These are phyloP conservation scores for Polyporus tsugae DNA, from an alignment of 1,284 basidiomycete genomes.

Conservation along the genomic window DNA sequence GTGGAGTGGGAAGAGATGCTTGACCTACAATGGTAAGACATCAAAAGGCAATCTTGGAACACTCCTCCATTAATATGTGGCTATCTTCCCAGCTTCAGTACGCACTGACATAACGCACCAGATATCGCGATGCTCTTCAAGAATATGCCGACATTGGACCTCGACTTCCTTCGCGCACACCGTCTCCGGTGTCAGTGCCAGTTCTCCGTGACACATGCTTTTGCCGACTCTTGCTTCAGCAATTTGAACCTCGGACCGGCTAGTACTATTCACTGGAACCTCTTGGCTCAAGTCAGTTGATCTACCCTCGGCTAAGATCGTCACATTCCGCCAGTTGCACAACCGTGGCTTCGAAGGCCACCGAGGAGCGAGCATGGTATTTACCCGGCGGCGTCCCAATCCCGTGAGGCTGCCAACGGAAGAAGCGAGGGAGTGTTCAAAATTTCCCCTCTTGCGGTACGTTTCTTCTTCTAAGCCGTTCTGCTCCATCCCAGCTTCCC, in stretches of 20 bases:
- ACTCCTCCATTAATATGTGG: background rate
- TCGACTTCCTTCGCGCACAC: background rate
- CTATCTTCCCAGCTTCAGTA: background rate
- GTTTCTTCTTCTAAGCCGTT: background rate
- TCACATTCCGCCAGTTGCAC: background rate
- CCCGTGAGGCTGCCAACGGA: background rate
- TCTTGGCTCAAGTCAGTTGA: background rate
- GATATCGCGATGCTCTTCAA: background rate
- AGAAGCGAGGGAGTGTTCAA: background rate
- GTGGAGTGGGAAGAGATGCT: constrained; percentile 8
- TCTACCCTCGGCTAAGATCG: background rate
- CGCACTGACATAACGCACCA: background rate
- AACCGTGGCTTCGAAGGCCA: background rate
- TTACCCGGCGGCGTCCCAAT: background rate
- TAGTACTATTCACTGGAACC: background rate
- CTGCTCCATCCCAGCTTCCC: background rate
- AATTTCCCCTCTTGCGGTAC: background rate
- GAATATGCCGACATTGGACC: background rate
- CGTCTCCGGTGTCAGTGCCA: background rate
- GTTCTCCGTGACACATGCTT: background rate
- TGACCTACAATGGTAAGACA: background rate
- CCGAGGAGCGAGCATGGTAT: background rate
- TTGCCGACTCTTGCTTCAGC: background rate
- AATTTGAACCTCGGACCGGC: background rate
- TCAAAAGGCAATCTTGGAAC: background rate